Percentiles rank a stretch among this genome's conserved stretches.
Evolutionary conservation across 768 basidiomycete genomes (phyloP).

Genomic region (Naganishia vaughanmartiniae): DNA sequence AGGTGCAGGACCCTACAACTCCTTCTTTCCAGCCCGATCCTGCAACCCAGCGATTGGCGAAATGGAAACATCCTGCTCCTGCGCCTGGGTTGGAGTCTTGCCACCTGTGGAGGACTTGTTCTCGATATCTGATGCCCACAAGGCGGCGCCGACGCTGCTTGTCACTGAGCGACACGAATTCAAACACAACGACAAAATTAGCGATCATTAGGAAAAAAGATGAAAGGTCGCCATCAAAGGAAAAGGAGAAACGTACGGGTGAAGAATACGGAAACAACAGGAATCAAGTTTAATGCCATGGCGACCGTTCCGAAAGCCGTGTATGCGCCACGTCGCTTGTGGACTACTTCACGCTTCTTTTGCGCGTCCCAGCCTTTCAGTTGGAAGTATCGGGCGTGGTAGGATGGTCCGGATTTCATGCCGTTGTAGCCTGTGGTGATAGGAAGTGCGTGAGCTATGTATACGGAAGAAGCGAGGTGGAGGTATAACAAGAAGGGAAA

Average conservation of each 20-base stretch:
- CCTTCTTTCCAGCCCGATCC: conserved; percentile 30
- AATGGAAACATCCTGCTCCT: conserved; percentile 24
- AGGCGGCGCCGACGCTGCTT: conserved; percentile 66
- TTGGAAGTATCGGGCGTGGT: conserved; percentile 68
- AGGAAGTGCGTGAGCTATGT: not conserved
- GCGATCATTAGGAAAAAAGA: not conserved
- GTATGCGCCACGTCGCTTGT: conserved; percentile 61
- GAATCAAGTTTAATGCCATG: conserved; percentile 63
- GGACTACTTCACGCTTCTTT: conserved; percentile 57
- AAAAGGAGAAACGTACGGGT: conserved; percentile 43
- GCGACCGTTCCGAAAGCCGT: conserved; percentile 67
- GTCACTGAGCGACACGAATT: conserved; percentile 52
- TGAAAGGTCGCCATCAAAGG: not conserved
- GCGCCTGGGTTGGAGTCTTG: not conserved
- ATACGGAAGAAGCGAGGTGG: no score
- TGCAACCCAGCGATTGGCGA: conserved; percentile 1
- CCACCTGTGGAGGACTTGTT: conserved; percentile 40
- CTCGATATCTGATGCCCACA: conserved; percentile 71
- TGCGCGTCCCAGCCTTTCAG: conserved; percentile 60
- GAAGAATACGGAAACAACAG: conserved; percentile 63
- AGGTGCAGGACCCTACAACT: conserved; percentile 23
- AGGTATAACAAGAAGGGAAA: not conserved
- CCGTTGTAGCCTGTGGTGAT: conserved; percentile 38
- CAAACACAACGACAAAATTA: no score
- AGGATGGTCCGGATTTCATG: conserved; percentile 58